Evolutionary conservation across 768 basidiomycete species (phyloP).

Genomic region (Cystofilobasidium bisporidii): DNA sequence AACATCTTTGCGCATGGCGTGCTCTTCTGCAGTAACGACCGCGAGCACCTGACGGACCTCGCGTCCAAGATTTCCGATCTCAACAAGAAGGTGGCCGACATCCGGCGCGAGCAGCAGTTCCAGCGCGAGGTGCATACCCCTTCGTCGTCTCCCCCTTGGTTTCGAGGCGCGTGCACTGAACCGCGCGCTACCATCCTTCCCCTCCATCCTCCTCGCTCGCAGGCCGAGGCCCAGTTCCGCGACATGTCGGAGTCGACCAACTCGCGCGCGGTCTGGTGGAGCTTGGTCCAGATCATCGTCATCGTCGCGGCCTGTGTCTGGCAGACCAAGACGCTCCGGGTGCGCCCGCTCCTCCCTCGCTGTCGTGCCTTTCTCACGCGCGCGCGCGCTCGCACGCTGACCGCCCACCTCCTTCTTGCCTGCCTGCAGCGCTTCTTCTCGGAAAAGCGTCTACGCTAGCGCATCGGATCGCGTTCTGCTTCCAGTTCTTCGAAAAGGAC

Average conservation of each 20-base stretch:
- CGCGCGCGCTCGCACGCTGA: too few relatives aligned
- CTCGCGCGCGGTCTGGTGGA: conserved; percentile 90
- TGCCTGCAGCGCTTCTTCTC: conserved; percentile 28
- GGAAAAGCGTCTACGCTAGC: conserved; percentile 26
- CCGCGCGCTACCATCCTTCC: not conserved
- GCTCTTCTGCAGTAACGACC: conserved; percentile 33
- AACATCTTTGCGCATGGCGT: not conserved
- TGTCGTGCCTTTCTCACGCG: too few relatives aligned
- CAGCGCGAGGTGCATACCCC: conserved; percentile 58
- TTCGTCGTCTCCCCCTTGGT: too few relatives aligned
- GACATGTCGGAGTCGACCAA: conserved; percentile 84
- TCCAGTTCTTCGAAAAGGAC: not conserved
- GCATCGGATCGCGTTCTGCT: not conserved
- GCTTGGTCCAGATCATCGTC: conserved; percentile 72
- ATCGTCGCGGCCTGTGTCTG: conserved; percentile 76
- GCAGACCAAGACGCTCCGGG: conserved; percentile 87
- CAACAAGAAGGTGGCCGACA: conserved; percentile 85
- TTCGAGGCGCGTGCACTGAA: too few relatives aligned
- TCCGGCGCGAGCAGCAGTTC: conserved; percentile 91
- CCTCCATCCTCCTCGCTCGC: not conserved
- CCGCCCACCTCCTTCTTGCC: not conserved
- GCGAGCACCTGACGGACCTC: conserved; percentile 38
- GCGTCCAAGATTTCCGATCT: conserved; percentile 66
- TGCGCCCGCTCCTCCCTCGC: conserved; percentile 44
- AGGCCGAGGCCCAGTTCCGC: conserved; percentile 75